phyloP scores from a whole-genome alignment of 2,329 filamentous ascomycete genomes.

The Gyromitra esculenta region DNA sequence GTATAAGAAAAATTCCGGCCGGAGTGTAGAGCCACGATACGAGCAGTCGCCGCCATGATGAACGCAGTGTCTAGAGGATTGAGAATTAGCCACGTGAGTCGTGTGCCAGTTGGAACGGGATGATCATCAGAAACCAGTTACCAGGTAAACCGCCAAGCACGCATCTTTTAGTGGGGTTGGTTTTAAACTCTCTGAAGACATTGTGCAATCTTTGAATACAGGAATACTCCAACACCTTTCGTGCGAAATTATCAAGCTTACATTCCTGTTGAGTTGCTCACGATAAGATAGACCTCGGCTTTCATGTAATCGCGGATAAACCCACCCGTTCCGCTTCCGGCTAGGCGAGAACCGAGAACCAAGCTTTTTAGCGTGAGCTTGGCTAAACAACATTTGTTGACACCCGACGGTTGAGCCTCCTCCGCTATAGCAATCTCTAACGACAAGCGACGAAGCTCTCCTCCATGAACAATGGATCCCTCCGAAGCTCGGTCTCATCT shows the following conservation, averaged over 20 bases:
- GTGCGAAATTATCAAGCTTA: slow-evolving; percentile 4
- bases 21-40: slow-evolving; percentile 8
- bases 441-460: slow-evolving; percentile 10
- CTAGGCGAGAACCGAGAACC: slow-evolving; percentile 19
- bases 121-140: slow-evolving; percentile 1
- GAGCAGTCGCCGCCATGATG: not conserved
- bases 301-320: not conserved
- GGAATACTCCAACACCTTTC: not conserved
- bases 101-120: not conserved
- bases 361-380: slow-evolving; percentile 46
- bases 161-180: slow-evolving; percentile 1
- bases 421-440: slow-evolving; percentile 4
- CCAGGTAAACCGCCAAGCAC: slow-evolving; percentile 22
- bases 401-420: slow-evolving; percentile 21
- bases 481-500: slow-evolving; percentile 43
- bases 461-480: slow-evolving; percentile 39
- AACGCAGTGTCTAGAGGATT: not conserved
- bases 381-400: slow-evolving; percentile 40
- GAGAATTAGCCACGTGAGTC: slow-evolving; percentile 8
- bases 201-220: not conserved
- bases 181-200: not conserved
- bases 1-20: slow-evolving; percentile 60
- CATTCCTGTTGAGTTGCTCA: not conserved
- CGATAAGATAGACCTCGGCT: slow-evolving; percentile 16
- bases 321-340: slow-evolving; percentile 15